Percentiles rank a stretch among this genome's conserved stretches.
These are phyloP conservation scores for Phialophora verrucosa DNA, from an alignment of 2,329 filamentous ascomycete species.

Conservation along the genomic window DNA sequence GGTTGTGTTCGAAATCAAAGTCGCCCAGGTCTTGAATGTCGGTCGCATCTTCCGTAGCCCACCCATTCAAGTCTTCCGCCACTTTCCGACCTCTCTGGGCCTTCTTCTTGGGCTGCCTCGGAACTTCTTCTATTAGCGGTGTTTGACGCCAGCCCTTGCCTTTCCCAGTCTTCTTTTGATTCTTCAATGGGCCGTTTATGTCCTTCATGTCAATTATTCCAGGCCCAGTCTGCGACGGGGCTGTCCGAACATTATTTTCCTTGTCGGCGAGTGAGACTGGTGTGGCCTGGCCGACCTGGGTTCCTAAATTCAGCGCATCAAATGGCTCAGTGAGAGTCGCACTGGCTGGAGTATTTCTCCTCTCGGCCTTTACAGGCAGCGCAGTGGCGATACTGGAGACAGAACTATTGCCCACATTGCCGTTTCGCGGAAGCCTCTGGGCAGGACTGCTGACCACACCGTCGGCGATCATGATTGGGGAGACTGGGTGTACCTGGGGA, in stretches of 20 bases:
- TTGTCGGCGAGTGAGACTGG: slow-evolving; percentile 3
- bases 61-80: slow-evolving; percentile 73
- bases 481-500: slow-evolving; percentile 35
- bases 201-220: slow-evolving; percentile 44
- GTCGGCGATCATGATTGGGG: slow-evolving; percentile 44
- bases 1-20: slow-evolving; percentile 87
- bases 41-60: slow-evolving; percentile 94
- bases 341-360: slow-evolving; percentile 43
- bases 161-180: slow-evolving; percentile 47
- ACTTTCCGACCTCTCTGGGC: slow-evolving; percentile 52
- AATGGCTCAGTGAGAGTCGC: slow-evolving; percentile 55
- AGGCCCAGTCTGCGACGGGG: slow-evolving; percentile 48
- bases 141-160: slow-evolving; percentile 72
- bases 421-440: slow-evolving; percentile 20
- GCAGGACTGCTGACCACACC: slow-evolving; percentile 38
- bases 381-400: slow-evolving; percentile 38
- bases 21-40: slow-evolving; percentile 93
- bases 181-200: slow-evolving; percentile 43
- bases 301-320: slow-evolving; percentile 46
- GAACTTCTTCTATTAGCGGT: slow-evolving; percentile 68
- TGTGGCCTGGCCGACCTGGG: slow-evolving; percentile 38
- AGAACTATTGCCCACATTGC: slow-evolving; percentile 34
- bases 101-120: slow-evolving; percentile 54
- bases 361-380: slow-evolving; percentile 30
- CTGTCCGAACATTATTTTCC: slow-evolving; percentile 45